A percentile compares a stretch with the other conserved stretches of the same genome.
Conservation (phyloP, 2,329 filamentous ascomycete species). For the Calycina marina region DNA sequence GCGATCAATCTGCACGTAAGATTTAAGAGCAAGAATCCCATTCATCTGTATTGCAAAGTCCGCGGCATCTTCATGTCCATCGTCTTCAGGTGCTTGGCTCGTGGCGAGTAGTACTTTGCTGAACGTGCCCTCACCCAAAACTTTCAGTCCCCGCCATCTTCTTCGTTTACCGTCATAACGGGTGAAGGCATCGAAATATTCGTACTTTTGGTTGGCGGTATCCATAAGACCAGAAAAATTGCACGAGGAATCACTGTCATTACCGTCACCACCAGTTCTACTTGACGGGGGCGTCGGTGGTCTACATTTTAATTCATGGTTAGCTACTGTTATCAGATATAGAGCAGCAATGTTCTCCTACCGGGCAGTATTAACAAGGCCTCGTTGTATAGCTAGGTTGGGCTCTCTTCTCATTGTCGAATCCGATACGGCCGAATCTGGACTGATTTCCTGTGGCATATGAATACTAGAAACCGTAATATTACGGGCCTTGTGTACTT, state of each 20-base stretch:
- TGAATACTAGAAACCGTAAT: constrained; percentile 57
- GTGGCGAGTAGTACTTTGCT: constrained; percentile 88
- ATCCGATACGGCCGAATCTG: constrained; percentile 35
- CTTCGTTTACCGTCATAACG: constrained; percentile 55
- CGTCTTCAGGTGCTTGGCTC: constrained; percentile 46
- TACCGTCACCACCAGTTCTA: constrained; percentile 44
- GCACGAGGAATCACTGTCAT: constrained; percentile 32
- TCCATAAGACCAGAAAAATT: constrained; percentile 24
- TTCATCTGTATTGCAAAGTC: constrained; percentile 18
- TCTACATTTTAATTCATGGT: constrained; percentile 20
- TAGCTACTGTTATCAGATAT: neutral
- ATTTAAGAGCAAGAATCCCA: constrained; percentile 19
- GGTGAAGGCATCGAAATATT: constrained; percentile 57
- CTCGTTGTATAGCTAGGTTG: constrained; percentile 65
- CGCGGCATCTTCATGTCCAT: constrained; percentile 26
- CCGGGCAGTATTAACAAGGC: constrained; percentile 35
- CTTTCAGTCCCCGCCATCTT: constrained; percentile 64
- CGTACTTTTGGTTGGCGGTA: constrained; percentile 28
- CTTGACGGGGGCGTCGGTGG: constrained; percentile 74
- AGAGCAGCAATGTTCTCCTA: neutral
- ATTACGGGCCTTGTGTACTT: constrained; percentile 52
- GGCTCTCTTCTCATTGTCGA: constrained; percentile 58
- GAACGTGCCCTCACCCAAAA: constrained; percentile 86
- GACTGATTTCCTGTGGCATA: constrained; percentile 25
- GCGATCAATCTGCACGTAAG: constrained; percentile 37